Evolutionary conservation across 2,329 filamentous ascomycete species (phyloP), one percentile per base, ranked within the genome.

Genomic region (Penicillium verrucosum): DNA sequence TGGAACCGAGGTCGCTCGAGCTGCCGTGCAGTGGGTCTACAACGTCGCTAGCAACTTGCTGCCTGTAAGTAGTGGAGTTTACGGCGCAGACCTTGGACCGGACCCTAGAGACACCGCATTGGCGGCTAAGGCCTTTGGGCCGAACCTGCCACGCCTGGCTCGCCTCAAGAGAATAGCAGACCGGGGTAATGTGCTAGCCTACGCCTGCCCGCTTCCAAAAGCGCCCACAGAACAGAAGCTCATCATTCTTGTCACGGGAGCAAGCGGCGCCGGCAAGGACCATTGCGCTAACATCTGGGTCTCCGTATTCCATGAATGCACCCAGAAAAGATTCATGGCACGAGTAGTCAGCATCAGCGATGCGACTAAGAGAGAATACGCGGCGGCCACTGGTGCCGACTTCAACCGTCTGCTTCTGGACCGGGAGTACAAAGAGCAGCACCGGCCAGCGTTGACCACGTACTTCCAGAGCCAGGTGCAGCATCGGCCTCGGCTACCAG

Each of bases 31-130:
- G 5, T 88, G 85, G 85, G 85, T 87, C 18, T 87, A 87, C 65
- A 58, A 75, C 1, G 74, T 83, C 48, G 80, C 69, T 44, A 47
- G 8, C 5, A 61, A 75, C 12, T 69, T 88, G 67, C 64, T 85
- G 55, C 75, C 83, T 10, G 56, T 80, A 37, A 80, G 80, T 61
- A 68, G 41, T 46, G 85, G 85, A 61, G 77, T 67, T 8, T 88
- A 88, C 63, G 71, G 81, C 27, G 83, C 85, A 4, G 85, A 88
- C 63, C 82, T 88, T 25, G 85, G 85, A 11, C 83, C 83, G 3
- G 83, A 87, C 59, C 81, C 83, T 0, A 73, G 84, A 75, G 85
- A 88, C 61, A 67, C 70, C 0, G 57, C 56, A 1, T 73, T 88
- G 18, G 82, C 82, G 0, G 63, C 63, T 5, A 76, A 72, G 58